Evolutionary conservation across 1,139 yeast genomes (phyloP).

Genomic region (Candida tropicalis): DNA sequence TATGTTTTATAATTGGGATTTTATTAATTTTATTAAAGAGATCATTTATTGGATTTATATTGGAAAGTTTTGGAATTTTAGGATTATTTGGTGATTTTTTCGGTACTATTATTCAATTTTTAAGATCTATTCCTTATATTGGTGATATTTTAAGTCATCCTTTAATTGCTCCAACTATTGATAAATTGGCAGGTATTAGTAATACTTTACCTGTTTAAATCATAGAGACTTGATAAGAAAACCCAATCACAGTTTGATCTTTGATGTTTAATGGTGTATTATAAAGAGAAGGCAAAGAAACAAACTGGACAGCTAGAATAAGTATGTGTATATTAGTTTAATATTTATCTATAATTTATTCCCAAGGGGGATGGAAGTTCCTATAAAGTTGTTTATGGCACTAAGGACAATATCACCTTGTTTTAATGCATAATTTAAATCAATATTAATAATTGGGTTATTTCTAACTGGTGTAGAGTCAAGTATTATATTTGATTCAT

Average conservation of each 20-base stretch:
- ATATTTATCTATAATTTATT: slow-evolving; percentile 7
- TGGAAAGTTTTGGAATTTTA: slow-evolving; percentile 86
- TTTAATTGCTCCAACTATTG: slow-evolving; percentile 70
- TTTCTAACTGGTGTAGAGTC: background rate
- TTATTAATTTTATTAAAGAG: slow-evolving; percentile 71
- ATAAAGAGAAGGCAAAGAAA: no score
- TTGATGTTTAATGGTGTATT: no score
- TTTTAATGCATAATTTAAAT: slow-evolving; percentile 20
- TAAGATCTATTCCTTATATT: slow-evolving; percentile 83
- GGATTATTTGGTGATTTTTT: slow-evolving; percentile 91
- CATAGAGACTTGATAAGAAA: background rate
- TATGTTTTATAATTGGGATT: slow-evolving; percentile 78
- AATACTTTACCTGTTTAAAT: slow-evolving; percentile 40
- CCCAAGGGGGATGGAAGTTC: slow-evolving; percentile 8
- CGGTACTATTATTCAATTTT: slow-evolving; percentile 86
- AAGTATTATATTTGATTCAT: background rate
- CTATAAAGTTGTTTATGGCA: slow-evolving; percentile 13
- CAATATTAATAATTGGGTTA: slow-evolving; percentile 15
- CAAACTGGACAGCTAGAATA: no score
- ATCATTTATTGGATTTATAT: slow-evolving; percentile 80
- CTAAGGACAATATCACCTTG: slow-evolving; percentile 17
- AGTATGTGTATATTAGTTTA: background rate
- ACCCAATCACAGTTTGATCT: background rate
- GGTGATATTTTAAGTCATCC: slow-evolving; percentile 89
- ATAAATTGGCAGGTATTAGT: slow-evolving; percentile 45